Evolutionary conservation across 495 filamentous ascomycete species (phyloP).

Genomic region (Neurospora sp.): DNA sequence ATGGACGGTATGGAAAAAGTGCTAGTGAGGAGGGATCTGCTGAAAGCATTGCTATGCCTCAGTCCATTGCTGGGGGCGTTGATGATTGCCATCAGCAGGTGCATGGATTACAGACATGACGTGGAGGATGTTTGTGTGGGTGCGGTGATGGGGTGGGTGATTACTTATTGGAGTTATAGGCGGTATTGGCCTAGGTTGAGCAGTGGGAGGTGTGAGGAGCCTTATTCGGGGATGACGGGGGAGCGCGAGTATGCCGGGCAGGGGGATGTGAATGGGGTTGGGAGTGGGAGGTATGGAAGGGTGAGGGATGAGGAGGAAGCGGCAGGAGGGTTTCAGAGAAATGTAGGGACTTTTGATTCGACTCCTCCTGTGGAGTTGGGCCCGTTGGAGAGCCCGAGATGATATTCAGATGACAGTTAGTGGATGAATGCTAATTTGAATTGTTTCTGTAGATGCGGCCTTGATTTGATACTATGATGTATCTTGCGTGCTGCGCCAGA

Average conservation of each 20-base stretch:
- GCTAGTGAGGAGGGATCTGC: slow-evolving; percentile 44
- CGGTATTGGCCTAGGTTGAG: slow-evolving; percentile 46
- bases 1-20: slow-evolving; percentile 12
- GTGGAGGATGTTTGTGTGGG: slow-evolving; percentile 83
- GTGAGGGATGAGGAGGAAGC: slow-evolving; percentile 27
- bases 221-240: slow-evolving; percentile 28
- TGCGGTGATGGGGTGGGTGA: slow-evolving; percentile 56
- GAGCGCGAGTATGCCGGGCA: neutral
- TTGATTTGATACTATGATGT: neutral
- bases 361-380: slow-evolving; percentile 4
- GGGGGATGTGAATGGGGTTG: neutral
- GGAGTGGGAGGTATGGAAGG: slow-evolving; percentile 12
- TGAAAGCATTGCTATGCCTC: slow-evolving; percentile 52
- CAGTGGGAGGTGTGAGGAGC: slow-evolving; percentile 38
- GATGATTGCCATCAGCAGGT: slow-evolving; percentile 81
- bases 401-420: neutral
- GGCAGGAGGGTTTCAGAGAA: neutral
- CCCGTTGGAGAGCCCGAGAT: slow-evolving; percentile 4
- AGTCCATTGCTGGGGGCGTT: slow-evolving; percentile 68
- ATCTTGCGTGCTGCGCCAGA: neutral
- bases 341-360: slow-evolving; percentile 18
- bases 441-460: neutral
- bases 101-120: slow-evolving; percentile 92
- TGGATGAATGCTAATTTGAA: neutral
- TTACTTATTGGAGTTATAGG: slow-evolving; percentile 78